Percentiles rank a stretch among this genome's conserved stretches.
These are phyloP conservation scores for Catunica adiposa DNA, from an alignment of 2,329 filamentous ascomycete species.

Conservation along the genomic window DNA sequence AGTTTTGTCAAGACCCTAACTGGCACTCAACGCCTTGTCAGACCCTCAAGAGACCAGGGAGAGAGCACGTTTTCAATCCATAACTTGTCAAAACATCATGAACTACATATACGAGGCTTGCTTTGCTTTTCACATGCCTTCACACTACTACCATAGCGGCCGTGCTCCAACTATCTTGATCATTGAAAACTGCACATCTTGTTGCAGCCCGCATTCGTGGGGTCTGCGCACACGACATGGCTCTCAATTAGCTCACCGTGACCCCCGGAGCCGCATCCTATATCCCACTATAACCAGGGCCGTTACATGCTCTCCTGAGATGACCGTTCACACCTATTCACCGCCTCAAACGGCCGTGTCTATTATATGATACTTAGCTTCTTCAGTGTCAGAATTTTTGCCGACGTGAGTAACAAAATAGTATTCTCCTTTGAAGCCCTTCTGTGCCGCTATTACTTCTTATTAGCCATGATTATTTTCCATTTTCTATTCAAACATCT, in stretches of 20 bases:
- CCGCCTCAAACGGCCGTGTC: not conserved
- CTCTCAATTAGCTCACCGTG: constrained; percentile 3
- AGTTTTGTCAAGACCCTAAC: too few relatives aligned
- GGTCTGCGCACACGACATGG: constrained; percentile 3
- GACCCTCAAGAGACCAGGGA: not conserved
- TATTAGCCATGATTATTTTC: too few relatives aligned
- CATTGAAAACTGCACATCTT: not conserved
- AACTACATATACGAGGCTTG: not conserved
- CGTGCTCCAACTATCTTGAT: not conserved
- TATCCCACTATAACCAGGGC: not conserved
- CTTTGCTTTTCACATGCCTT: not conserved
- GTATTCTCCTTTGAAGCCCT: too few relatives aligned
- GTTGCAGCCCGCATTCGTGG: not conserved
- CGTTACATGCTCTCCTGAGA: not conserved
- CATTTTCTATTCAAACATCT: too few relatives aligned
- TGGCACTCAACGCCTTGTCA: too few relatives aligned
- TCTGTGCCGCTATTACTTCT: too few relatives aligned
- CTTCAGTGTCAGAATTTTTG: too few relatives aligned
- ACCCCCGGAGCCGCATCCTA: not conserved
- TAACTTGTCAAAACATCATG: not conserved
- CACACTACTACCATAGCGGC: not conserved
- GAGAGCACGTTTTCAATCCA: not conserved
- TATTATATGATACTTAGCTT: too few relatives aligned
- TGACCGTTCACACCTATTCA: not conserved
- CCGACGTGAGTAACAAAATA: too few relatives aligned